Conservation (phyloP, 2,329 filamentous ascomycete genomes). For the Chaetomium sp. region DNA sequence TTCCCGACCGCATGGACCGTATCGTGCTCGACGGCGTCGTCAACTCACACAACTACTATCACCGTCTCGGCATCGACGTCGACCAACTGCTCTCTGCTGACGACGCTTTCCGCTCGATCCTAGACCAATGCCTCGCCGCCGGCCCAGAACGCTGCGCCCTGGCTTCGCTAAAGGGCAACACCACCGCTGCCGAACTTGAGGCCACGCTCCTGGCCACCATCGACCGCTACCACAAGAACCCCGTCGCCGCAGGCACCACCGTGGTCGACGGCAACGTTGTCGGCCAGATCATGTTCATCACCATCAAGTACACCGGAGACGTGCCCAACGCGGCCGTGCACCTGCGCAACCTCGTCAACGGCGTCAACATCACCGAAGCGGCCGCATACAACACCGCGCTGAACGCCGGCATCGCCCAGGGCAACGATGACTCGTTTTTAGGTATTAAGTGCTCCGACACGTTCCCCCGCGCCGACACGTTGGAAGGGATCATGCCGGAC, state of each 20-base stretch:
- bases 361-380: background rate
- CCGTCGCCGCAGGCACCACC: constrained; percentile 17
- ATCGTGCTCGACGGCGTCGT: constrained; percentile 12
- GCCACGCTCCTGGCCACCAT: constrained; percentile 19
- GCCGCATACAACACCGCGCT: background rate
- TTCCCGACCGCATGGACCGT: constrained; percentile 11
- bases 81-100: constrained; percentile 18
- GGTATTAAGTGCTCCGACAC: constrained; percentile 9
- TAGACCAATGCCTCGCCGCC: constrained; percentile 23
- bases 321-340: background rate
- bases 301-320: constrained; percentile 20
- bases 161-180: constrained; percentile 14
- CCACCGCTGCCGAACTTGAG: constrained; percentile 26
- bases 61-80: constrained; percentile 7
- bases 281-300: constrained; percentile 16
- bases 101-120: constrained; percentile 23
- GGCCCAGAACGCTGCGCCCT: constrained; percentile 24
- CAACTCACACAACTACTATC: constrained; percentile 11
- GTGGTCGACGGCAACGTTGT: constrained; percentile 24
- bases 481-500: background rate
- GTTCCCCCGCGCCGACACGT: background rate
- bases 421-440: constrained; percentile 9
- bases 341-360: background rate
- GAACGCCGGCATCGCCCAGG: background rate
- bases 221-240: constrained; percentile 22